Percentiles rank a stretch among this genome's conserved stretches.
Conservation (phyloP, 2,329 filamentous ascomycete genomes). For the Cytospora paraplurivora region DNA sequence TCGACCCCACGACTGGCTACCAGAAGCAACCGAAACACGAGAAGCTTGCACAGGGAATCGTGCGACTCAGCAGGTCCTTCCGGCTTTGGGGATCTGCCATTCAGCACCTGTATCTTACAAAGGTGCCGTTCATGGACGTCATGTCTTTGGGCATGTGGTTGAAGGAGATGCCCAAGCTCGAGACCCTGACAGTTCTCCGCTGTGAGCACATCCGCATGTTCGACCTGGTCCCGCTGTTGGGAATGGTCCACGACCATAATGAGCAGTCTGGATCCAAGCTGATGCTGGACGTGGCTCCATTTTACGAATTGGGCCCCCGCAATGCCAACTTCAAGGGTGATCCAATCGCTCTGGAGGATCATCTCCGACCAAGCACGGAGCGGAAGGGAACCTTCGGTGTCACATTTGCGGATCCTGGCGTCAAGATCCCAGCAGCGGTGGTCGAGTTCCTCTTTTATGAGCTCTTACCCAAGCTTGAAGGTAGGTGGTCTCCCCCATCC, state of each 20-base stretch:
- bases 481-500: not conserved
- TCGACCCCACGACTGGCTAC: not conserved
- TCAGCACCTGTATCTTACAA: conserved; percentile 11
- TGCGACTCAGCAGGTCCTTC: conserved; percentile 11
- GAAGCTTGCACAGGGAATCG: not conserved
- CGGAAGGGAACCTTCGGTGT: conserved; percentile 25
- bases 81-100: not conserved
- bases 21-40: not conserved
- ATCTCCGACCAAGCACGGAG: not conserved
- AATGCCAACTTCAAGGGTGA: not conserved
- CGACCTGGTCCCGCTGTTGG: conserved; percentile 13
- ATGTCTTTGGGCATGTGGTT: conserved; percentile 6
- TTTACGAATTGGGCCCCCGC: conserved; percentile 13
- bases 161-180: conserved; percentile 19
- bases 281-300: conserved; percentile 14
- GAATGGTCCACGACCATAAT: conserved; percentile 10
- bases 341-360: not conserved
- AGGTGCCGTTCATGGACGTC: conserved; percentile 18
- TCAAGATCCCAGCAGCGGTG: conserved; percentile 21
- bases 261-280: not conserved
- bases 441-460: conserved; percentile 16
- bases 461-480: conserved; percentile 16
- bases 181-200: conserved; percentile 16
- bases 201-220: conserved; percentile 21
- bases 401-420: conserved; percentile 14